Conservation (phyloP, 1,284 basidiomycete species). For the Sanghuangporus weigelae region DNA sequence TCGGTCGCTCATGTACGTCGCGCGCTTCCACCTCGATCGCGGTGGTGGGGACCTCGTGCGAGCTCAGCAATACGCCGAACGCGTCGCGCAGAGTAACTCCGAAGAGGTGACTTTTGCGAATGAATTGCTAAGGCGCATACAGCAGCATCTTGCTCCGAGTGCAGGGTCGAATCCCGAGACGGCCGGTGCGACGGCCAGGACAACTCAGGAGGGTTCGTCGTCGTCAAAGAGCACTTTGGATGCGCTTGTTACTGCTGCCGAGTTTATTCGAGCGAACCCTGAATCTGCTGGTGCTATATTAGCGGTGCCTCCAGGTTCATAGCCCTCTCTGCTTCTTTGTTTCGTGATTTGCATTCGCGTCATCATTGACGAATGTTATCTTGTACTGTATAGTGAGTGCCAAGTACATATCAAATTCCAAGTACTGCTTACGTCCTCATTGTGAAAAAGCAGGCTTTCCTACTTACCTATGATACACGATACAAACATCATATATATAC, state of each 20-base stretch:
- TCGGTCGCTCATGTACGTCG: slow-evolving; percentile 76
- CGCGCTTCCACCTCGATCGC: slow-evolving; percentile 65
- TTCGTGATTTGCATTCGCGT: not conserved
- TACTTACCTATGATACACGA: not conserved
- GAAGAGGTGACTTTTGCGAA: slow-evolving; percentile 65
- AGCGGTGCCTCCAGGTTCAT: not conserved
- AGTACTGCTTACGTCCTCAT: too few relatives aligned
- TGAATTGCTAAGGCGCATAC: slow-evolving; percentile 57
- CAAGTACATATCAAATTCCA: too few relatives aligned
- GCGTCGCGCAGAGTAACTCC: slow-evolving; percentile 67
- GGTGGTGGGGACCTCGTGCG: slow-evolving; percentile 55
- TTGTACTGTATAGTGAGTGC: not conserved
- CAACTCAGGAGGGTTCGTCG: not conserved
- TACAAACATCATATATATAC: not conserved
- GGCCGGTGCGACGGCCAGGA: not conserved
- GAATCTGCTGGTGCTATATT: not conserved
- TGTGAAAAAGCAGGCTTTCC: not conserved
- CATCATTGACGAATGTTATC: not conserved
- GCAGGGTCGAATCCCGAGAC: not conserved
- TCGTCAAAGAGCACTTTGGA: not conserved
- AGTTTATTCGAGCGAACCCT: not conserved
- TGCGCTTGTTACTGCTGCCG: not conserved
- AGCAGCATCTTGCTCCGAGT: slow-evolving; percentile 15
- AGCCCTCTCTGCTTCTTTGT: not conserved
- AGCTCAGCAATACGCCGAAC: slow-evolving; percentile 64